Evolutionary conservation across 805 yeast species (phyloP).

Genomic region (Middelhovenomyces tepae): DNA sequence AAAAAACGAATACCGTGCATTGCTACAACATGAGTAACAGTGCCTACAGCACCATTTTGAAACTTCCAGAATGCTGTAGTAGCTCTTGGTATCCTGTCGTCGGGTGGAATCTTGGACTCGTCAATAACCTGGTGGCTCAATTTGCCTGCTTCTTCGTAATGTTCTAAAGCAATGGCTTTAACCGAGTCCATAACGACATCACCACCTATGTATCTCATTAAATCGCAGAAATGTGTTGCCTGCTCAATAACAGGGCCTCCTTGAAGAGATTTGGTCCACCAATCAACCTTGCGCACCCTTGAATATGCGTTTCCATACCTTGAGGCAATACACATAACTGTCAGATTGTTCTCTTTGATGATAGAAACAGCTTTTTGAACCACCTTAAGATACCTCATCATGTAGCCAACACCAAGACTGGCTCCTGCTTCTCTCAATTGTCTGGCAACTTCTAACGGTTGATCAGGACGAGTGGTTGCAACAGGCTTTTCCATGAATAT

Average conservation of each 20-base stretch:
- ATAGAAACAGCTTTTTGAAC: slow-evolving; percentile 15
- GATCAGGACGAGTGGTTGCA: slow-evolving; percentile 13
- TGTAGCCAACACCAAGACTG: slow-evolving; percentile 15
- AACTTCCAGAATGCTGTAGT: slow-evolving; percentile 17
- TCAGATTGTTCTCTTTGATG: slow-evolving; percentile 12
- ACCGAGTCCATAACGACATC: slow-evolving; percentile 13
- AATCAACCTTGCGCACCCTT: slow-evolving; percentile 10
- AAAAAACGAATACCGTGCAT: slow-evolving; percentile 15
- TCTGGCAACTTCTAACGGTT: slow-evolving; percentile 13
- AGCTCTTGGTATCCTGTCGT: slow-evolving; percentile 15
- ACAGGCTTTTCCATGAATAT: slow-evolving; percentile 17
- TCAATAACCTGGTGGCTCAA: slow-evolving; percentile 12
- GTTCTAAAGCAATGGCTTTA: slow-evolving; percentile 11
- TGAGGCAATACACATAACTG: slow-evolving; percentile 12
- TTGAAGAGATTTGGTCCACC: slow-evolving; percentile 17
- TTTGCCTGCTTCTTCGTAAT: slow-evolving; percentile 15
- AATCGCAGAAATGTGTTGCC: slow-evolving; percentile 18
- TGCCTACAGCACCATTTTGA: slow-evolving; percentile 14
- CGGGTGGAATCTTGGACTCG: slow-evolving; percentile 11
- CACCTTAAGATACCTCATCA: slow-evolving; percentile 17
- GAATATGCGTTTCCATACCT: slow-evolving; percentile 15
- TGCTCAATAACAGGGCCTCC: slow-evolving; percentile 19
- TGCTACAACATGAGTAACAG: slow-evolving; percentile 14
- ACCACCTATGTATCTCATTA: slow-evolving; percentile 14
- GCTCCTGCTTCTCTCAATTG: slow-evolving; percentile 6